A percentile compares a stretch with the other conserved stretches of the same genome.
phyloP scores from a whole-genome alignment of 2,329 filamentous ascomycete genomes.

The Beauveria sp. region DNA sequence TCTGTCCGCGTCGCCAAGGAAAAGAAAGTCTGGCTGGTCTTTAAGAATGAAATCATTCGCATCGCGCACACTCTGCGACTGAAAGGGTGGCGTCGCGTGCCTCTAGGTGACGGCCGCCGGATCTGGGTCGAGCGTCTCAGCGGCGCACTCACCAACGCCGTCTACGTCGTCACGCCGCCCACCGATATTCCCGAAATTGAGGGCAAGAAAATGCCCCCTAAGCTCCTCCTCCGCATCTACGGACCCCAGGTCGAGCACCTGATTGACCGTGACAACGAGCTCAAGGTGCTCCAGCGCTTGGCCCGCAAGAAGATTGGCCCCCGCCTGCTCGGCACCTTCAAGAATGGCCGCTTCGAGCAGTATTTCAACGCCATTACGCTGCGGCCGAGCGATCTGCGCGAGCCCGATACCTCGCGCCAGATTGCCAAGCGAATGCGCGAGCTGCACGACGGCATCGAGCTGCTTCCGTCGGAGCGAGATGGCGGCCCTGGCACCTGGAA shows the following conservation, averaged over 20 bases:
- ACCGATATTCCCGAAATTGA: constrained; percentile 41
- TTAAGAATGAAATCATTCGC: constrained; percentile 88
- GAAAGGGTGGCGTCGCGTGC: constrained; percentile 84
- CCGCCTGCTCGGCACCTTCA: constrained; percentile 81
- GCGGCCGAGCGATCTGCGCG: constrained; percentile 66
- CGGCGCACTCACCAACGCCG: constrained; percentile 90
- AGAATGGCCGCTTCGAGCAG: constrained; percentile 92
- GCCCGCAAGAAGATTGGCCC: constrained; percentile 91
- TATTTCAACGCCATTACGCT: constrained; percentile 81
- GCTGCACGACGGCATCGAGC: constrained; percentile 85
- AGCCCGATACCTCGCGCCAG: constrained; percentile 76
- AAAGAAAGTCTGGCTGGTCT: constrained; percentile 69
- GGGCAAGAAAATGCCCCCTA: constrained; percentile 44
- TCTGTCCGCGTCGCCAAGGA: constrained; percentile 53
- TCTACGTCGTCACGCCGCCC: constrained; percentile 88
- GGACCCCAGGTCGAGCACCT: constrained; percentile 92
- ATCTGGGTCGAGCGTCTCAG: constrained; percentile 72
- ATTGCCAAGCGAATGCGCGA: constrained; percentile 98
- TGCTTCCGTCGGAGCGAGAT: constrained; percentile 69
- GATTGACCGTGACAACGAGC: constrained; percentile 86
- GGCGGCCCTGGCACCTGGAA: constrained; percentile 77
- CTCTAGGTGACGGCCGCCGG: constrained; percentile 59
- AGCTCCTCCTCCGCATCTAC: constrained; percentile 84
- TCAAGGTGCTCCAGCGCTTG: constrained; percentile 77
- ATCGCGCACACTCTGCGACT: constrained; percentile 81